Evolutionary conservation across 179 eudicot species (phyloP), one percentile per base, ranked within the genome.

Genomic region (Sideroxylon spinosum): DNA sequence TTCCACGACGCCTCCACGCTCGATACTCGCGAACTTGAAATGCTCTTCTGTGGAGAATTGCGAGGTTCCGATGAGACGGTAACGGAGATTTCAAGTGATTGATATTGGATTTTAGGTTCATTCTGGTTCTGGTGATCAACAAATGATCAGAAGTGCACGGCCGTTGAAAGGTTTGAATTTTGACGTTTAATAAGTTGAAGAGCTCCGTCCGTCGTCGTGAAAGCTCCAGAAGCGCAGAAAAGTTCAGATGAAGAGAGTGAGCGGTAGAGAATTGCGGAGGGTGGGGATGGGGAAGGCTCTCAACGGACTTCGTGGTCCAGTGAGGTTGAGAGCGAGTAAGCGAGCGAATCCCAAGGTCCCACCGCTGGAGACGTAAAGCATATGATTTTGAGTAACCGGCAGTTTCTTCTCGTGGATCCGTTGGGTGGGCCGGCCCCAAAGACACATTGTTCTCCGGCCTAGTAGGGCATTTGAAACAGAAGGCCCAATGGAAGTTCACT

Each of bases 1-100:
- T 56, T 32, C 84, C 83, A 22, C 86, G 83, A 37, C 44, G 44
- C 37, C 81, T 77, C 80, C 81, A 81, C 16, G 26, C 22, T 1
- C 82, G 86, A 62, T 71, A 72, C 26, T 83, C 77, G 46, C 11
- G 66, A 67, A 12, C 4, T 19, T 68, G 75, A 55, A 76, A 66
- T 10, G 73, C 7, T 28, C 19, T 48, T 62, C 25, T 63, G 44
- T 59, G 73, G 63, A 69, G 66, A 25, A 65, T 19, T 44, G 64
- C 60, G 67, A 76, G 29, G 68, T 29, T 44, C 13, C 44, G 77
- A 69, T 44, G 69, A 57, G 71, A 50, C 67, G 56, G 17, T 28
- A 26, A 32, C 14, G 71, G 64, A 56, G 74, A 69, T 4, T 25
- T 11, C 6, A 2, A 26, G 28, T 19, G 74, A 44, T 14, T 16